These are phyloP conservation scores for Lipomyces anomalus DNA, from an alignment of 805 yeast species.

Conservation along the genomic window DNA sequence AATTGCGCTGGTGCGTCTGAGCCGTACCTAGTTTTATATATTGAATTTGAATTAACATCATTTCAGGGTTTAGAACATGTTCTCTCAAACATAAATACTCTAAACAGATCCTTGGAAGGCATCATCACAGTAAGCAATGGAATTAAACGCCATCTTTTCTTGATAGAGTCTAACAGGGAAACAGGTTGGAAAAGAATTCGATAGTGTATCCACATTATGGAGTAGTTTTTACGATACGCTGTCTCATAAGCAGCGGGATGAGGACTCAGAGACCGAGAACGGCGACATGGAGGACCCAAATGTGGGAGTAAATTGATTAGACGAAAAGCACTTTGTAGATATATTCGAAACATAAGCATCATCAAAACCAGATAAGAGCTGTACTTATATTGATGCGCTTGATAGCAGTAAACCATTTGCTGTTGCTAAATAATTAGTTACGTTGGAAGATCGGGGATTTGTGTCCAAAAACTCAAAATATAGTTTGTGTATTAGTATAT, in stretches of 20 bases:
- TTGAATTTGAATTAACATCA: not conserved
- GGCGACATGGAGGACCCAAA: slow-evolving; percentile 9
- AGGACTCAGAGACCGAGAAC: slow-evolving; percentile 6
- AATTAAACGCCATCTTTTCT: not conserved
- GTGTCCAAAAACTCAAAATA: too few species aligned
- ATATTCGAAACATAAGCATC: not conserved
- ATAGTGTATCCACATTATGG: slow-evolving; percentile 68
- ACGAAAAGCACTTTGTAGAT: not conserved
- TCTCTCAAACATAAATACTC: slow-evolving; percentile 53
- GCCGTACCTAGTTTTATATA: slow-evolving; percentile 8
- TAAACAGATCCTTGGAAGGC: slow-evolving; percentile 62
- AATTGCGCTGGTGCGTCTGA: slow-evolving; percentile 37
- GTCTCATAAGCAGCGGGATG: slow-evolving; percentile 15
- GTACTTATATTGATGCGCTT: too few species aligned
- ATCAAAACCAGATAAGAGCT: too few species aligned
- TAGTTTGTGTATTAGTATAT: too few species aligned
- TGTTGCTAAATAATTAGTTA: too few species aligned
- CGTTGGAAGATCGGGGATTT: too few species aligned
- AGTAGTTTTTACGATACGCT: slow-evolving; percentile 53
- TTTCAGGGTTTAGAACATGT: slow-evolving; percentile 51
- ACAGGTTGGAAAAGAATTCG: slow-evolving; percentile 62
- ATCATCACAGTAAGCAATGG: slow-evolving; percentile 45
- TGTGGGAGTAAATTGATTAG: slow-evolving; percentile 5
- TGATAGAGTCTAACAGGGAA: not conserved
- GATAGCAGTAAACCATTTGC: too few species aligned